Percentiles rank a stretch among this genome's conserved stretches.
Conservation (phyloP, 768 basidiomycete genomes). For the Pulveroboletus ravenelii region DNA sequence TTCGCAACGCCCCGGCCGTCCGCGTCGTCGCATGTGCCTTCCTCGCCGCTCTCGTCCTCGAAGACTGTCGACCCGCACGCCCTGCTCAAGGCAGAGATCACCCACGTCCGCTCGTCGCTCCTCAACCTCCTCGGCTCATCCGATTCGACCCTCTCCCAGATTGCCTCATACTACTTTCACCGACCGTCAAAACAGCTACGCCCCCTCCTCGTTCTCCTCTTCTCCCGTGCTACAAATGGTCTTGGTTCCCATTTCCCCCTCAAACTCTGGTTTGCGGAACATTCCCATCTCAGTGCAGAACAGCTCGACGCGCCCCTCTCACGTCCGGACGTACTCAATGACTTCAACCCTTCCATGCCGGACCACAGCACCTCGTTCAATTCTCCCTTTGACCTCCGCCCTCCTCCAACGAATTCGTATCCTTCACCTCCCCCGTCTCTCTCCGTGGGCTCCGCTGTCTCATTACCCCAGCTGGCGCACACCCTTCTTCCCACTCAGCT, state of each 20-base stretch:
- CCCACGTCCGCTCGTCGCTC: slow-evolving; percentile 64
- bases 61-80: slow-evolving; percentile 54
- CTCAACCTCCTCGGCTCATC: slow-evolving; percentile 80
- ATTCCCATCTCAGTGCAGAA: slow-evolving; percentile 46
- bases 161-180: slow-evolving; percentile 90
- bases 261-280: slow-evolving; percentile 60
- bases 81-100: slow-evolving; percentile 70
- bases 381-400: slow-evolving; percentile 47
- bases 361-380: slow-evolving; percentile 69
- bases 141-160: slow-evolving; percentile 80
- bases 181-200: slow-evolving; percentile 88
- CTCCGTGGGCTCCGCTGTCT: slow-evolving; percentile 9
- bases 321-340: slow-evolving; percentile 77
- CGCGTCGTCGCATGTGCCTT: slow-evolving; percentile 9
- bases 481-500: slow-evolving; percentile 75
- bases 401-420: slow-evolving; percentile 26
- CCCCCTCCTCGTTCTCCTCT: slow-evolving; percentile 83
- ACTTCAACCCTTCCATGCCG: slow-evolving; percentile 86
- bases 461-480: slow-evolving; percentile 32
- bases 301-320: slow-evolving; percentile 79
- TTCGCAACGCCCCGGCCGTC: slow-evolving; percentile 32
- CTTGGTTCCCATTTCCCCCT: slow-evolving; percentile 61
- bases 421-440: slow-evolving; percentile 26
- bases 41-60: slow-evolving; percentile 17
- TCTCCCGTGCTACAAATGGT: slow-evolving; percentile 91